phyloP scores from a whole-genome alignment of 2,329 filamentous ascomycete genomes.

The Fusarium pseudonygamai region DNA sequence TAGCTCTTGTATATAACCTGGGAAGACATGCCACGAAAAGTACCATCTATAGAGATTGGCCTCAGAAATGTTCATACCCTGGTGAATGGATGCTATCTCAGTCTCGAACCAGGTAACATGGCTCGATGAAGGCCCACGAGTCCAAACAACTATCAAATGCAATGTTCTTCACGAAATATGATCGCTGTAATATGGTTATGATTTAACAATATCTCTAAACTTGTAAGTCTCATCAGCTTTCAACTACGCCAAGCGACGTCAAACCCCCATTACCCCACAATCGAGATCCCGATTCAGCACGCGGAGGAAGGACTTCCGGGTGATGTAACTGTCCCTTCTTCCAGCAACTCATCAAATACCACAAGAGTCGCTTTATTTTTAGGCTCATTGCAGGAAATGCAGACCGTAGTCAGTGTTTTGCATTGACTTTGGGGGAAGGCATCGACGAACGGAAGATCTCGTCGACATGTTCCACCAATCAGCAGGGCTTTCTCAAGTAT shows the following conservation, averaged over 20 bases:
- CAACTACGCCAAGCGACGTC: not conserved
- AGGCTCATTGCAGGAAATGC: not conserved
- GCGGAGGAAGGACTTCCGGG: not conserved
- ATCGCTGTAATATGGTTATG: no score
- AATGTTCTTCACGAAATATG: not conserved
- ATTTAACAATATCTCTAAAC: no score
- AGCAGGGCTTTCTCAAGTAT: rapidly evolving
- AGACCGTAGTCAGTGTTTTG: not conserved
- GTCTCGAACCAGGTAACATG: no score
- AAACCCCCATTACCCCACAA: not conserved
- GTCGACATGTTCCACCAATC: not conserved
- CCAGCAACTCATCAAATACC: not conserved
- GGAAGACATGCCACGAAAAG: not conserved
- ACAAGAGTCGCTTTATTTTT: not conserved
- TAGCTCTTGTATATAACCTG: rapidly evolving
- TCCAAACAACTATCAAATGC: not conserved
- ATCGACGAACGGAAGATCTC: not conserved
- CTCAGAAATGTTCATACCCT: not conserved
- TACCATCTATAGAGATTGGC: rapidly evolving
- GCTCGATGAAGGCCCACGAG: not conserved
- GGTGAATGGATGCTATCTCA: rapidly evolving
- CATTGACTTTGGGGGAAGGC: not conserved
- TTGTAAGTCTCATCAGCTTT: not conserved
- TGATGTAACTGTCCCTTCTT: not conserved
- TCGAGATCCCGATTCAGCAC: not conserved